Conservation (phyloP, 352 stramenopile genomes). For the Globisporangium orthogonon region DNA sequence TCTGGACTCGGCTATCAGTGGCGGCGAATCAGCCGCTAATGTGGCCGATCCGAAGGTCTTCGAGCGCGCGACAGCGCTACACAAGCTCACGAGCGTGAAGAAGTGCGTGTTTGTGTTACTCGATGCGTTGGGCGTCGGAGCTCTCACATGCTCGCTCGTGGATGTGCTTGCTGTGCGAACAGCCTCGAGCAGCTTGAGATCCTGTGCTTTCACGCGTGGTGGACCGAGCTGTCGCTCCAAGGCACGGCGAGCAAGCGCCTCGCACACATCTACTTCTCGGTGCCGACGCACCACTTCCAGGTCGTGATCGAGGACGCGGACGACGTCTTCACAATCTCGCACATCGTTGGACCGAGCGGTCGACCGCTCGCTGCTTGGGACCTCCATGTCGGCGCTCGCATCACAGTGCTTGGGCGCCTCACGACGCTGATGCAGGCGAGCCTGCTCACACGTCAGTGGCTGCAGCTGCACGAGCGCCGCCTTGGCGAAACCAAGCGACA, state of each 20-base stretch:
- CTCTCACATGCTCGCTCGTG: neutral
- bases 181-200: slow-evolving; percentile 54
- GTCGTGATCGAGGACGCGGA: slow-evolving; percentile 54
- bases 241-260: slow-evolving; percentile 25
- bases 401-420: slow-evolving; percentile 46
- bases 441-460: slow-evolving; percentile 68
- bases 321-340: slow-evolving; percentile 75
- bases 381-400: slow-evolving; percentile 55
- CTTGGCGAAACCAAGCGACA: slow-evolving; percentile 29
- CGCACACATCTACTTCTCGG: slow-evolving; percentile 58
- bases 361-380: slow-evolving; percentile 51
- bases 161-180: neutral
- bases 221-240: slow-evolving; percentile 40
- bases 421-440: slow-evolving; percentile 74
- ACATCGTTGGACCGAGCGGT: slow-evolving; percentile 42
- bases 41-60: slow-evolving; percentile 42
- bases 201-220: slow-evolving; percentile 69
- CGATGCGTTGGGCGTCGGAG: neutral
- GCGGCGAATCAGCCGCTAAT: slow-evolving; percentile 2
- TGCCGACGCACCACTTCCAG: slow-evolving; percentile 58
- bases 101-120: slow-evolving; percentile 21
- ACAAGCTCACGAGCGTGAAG: slow-evolving; percentile 43
- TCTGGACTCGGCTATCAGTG: slow-evolving; percentile 7
- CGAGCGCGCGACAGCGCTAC: slow-evolving; percentile 30
- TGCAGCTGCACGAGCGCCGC: slow-evolving; percentile 41